Evolutionary conservation across 176 grass and related monocot species (phyloP).

Genomic region (Phoenix roebelenii): DNA sequence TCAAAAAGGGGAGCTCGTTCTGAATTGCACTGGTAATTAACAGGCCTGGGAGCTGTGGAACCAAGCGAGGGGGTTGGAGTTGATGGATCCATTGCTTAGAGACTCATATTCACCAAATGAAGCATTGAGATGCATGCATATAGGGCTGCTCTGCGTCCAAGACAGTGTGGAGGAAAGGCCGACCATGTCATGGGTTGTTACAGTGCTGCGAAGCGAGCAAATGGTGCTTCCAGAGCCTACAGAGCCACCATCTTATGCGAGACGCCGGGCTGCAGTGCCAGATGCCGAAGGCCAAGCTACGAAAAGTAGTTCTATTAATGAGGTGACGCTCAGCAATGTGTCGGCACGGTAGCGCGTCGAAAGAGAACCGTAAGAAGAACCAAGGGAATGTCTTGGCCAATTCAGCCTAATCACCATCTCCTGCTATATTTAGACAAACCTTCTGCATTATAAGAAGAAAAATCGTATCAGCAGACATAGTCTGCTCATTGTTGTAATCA

Average conservation of each 20-base stretch:
- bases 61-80: constrained; percentile 37
- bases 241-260: constrained; percentile 23
- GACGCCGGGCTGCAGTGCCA: constrained; percentile 28
- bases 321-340: constrained; percentile 55
- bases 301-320: constrained; percentile 54
- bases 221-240: constrained; percentile 20
- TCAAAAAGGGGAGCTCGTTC: no score
- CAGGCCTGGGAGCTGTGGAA: constrained; percentile 80
- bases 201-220: constrained; percentile 66
- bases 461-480: no score
- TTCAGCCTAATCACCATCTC: no score
- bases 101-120: constrained; percentile 28
- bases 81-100: constrained; percentile 52
- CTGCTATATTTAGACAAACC: no score
- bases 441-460: no score
- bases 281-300: constrained; percentile 10
- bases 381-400: no score
- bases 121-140: constrained; percentile 52
- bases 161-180: constrained; percentile 62
- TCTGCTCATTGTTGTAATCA: no score
- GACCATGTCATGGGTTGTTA: constrained; percentile 56
- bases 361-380: no score
- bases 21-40: no score
- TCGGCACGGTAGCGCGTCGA: constrained; percentile 33
- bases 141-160: constrained; percentile 73